Evolutionary conservation across 148 eudicot genomes (phyloP).

Genomic region (Beta vulgaris): DNA sequence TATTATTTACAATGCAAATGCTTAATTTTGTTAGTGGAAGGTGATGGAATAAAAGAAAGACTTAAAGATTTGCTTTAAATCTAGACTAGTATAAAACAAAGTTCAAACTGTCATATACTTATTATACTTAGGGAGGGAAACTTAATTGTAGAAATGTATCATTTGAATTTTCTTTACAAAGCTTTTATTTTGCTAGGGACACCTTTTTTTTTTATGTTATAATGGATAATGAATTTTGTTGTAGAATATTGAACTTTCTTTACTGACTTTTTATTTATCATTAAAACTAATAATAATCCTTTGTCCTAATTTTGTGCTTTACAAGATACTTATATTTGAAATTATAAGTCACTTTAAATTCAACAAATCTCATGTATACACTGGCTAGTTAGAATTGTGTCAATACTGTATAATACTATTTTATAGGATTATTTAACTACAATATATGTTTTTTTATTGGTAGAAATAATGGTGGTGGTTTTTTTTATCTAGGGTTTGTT

Average conservation of each 20-base stretch:
- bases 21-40: constrained; percentile 3
- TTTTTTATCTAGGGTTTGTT: too few species aligned
- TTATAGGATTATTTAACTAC: too few species aligned
- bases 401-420: too few species aligned
- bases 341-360: too few species aligned
- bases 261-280: too few species aligned
- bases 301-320: too few species aligned
- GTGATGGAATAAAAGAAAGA: constrained; percentile 6
- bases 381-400: too few species aligned
- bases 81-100: background rate
- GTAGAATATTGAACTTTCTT: background rate
- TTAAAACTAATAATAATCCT: too few species aligned
- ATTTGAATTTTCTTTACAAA: background rate
- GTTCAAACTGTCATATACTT: background rate
- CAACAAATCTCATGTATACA: too few species aligned
- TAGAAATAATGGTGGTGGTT: too few species aligned
- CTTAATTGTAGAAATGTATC: background rate
- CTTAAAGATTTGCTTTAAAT: background rate
- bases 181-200: background rate
- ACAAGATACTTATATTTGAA: too few species aligned
- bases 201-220: background rate
- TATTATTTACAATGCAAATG: constrained; percentile 4
- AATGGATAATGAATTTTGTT: background rate
- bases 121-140: constrained; percentile 8
- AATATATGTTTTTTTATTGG: too few species aligned